Conservation (phyloP, 495 filamentous ascomycete genomes). For the Hypoxylon lenormandii region DNA sequence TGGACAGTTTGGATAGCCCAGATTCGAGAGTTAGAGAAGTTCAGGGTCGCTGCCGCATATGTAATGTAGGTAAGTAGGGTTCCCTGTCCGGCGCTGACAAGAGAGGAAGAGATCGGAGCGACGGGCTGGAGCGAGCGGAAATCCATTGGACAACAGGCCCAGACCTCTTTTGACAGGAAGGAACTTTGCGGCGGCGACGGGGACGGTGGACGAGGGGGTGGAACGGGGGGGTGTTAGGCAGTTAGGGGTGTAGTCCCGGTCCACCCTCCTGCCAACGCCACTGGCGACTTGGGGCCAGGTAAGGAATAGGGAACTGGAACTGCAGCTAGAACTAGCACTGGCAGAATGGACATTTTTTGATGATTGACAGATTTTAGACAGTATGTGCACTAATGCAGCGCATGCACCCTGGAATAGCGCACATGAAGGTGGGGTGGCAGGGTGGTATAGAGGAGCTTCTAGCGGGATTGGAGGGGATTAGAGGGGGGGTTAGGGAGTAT, state of each 20-base stretch:
- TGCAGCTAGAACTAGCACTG: too few species aligned
- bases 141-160: conserved; percentile 36
- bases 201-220: background rate
- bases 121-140: conserved; percentile 23
- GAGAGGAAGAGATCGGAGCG: conserved; percentile 44
- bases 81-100: conserved; percentile 19
- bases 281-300: conserved; percentile 14
- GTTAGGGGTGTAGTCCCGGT: background rate
- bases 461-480: background rate
- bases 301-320: background rate
- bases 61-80: conserved; percentile 29
- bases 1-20: too few species aligned
- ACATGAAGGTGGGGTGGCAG: background rate
- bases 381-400: conserved; percentile 24
- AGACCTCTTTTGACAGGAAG: conserved; percentile 27
- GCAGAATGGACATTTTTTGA: background rate
- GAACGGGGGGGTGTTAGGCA: too few species aligned
- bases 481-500: background rate
- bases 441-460: too few species aligned
- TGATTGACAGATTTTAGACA: background rate
- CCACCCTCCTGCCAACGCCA: conserved; percentile 32
- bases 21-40: conserved; percentile 23
- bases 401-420: conserved; percentile 12
- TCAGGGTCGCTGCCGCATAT: conserved; percentile 42
- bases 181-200: conserved; percentile 42